These are phyloP conservation scores for Didymosphaeria variabile DNA, from an alignment of 2,329 filamentous ascomycete species.

Conservation along the genomic window DNA sequence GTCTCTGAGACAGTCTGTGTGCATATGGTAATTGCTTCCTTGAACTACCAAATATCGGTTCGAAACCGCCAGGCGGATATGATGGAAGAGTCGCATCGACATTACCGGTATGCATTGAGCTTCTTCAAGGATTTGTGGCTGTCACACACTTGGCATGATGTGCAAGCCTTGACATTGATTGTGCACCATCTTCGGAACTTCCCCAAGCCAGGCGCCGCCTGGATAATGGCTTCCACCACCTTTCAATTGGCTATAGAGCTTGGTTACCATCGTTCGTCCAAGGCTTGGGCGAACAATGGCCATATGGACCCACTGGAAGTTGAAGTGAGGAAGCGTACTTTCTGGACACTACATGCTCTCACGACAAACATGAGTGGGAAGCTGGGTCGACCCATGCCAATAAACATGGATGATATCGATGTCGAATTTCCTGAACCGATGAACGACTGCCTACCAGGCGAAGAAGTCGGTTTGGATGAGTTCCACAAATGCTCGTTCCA, in stretches of 20 bases:
- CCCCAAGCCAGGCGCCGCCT: conserved; percentile 79
- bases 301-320: conserved; percentile 67
- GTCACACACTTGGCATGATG: conserved; percentile 69
- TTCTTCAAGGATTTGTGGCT: conserved; percentile 72
- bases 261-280: conserved; percentile 76
- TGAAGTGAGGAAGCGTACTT: conserved; percentile 80
- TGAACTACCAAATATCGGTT: conserved; percentile 79
- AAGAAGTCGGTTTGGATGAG: conserved; percentile 54
- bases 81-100: conserved; percentile 74
- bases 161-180: conserved; percentile 78
- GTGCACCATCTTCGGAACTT: conserved; percentile 78
- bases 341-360: conserved; percentile 76
- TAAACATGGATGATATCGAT: conserved; percentile 79
- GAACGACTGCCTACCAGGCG: conserved; percentile 74
- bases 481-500: conserved; percentile 71
- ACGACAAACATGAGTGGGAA: conserved; percentile 76
- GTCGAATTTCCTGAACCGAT: conserved; percentile 77
- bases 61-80: conserved; percentile 67
- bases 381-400: conserved; percentile 78
- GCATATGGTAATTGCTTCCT: conserved; percentile 81
- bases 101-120: conserved; percentile 79
- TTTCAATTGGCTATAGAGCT: conserved; percentile 76
- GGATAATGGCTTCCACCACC: conserved; percentile 71
- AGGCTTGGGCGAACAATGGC: conserved; percentile 61
- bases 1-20: conserved; percentile 73